Evolutionary conservation across 1,284 basidiomycete genomes (phyloP), one percentile per base, ranked within the genome.

Genomic region (Naganishia albida): DNA sequence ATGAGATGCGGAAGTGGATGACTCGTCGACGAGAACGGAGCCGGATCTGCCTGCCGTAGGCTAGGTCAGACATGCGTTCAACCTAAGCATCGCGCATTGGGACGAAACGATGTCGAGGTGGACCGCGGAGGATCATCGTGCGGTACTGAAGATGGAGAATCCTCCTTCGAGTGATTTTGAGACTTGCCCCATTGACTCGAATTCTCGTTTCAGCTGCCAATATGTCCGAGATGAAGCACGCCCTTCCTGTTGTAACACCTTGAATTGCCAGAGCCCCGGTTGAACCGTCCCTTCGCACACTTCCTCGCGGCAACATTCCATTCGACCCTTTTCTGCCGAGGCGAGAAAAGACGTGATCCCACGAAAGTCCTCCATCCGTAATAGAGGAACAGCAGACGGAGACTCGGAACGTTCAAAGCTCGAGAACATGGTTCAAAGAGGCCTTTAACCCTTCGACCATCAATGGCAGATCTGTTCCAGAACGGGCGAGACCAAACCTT

Each of bases 401-500:
- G 57, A 60, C 15, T 40, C 42, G 57, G 26, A 26, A 60, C 34
- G 57, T 60, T 60, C 57, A 40, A 38, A 30, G 23, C 20, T 28
- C 20, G 26, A 39, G 44, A 48, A 23, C 56, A 3, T 39, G 18
- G 25, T 40, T 26, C 34, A 23, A n/a, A n/a, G n/a, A 39, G 30
- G 23, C n/a, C 18, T 50, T 42, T 60, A 50, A 60, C 57, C 57
- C 46, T 60, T 60, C 57, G 57, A 60, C 57, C 57, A 50, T 49
- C 57, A 60, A 60, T 60, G 57, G 57, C 57, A 48, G 57, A 30
- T 34, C 43, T 18, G 43, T 39, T 13, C 7, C 20, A 23, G 10
- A 26, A 49, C 8, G 23, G 43, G 40, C 12, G n/a, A 50, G 44
- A 40, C 39, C 44, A 50, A 39, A 23, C 57, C 57, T 60, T 60